Conservation (phyloP, 179 eudicot genomes). For the Beta lomatogona region DNA sequence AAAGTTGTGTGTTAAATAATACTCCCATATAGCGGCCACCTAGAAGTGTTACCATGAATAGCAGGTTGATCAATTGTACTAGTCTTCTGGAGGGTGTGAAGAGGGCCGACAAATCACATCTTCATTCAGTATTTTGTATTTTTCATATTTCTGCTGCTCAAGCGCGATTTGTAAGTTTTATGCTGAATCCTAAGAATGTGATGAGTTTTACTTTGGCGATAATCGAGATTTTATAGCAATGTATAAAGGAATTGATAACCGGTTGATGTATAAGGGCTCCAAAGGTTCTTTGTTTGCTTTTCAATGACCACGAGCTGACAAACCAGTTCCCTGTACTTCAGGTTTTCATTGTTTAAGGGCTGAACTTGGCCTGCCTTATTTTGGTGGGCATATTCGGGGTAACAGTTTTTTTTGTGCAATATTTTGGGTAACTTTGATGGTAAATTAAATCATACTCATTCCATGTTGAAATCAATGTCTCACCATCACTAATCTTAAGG, state of each 20-base stretch:
- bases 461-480: neutral
- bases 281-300: neutral
- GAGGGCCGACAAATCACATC: conserved; percentile 27
- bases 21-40: conserved; percentile 27
- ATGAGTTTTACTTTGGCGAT: conserved; percentile 22
- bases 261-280: conserved; percentile 7
- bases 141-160: conserved; percentile 23
- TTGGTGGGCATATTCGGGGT: too few relatives aligned
- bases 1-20: conserved; percentile 22
- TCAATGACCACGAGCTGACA: neutral
- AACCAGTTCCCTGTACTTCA: neutral
- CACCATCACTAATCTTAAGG: too few relatives aligned
- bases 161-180: conserved; percentile 31
- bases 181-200: conserved; percentile 23
- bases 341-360: neutral
- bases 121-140: conserved; percentile 22
- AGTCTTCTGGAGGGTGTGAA: conserved; percentile 24
- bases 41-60: conserved; percentile 32
- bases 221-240: conserved; percentile 29
- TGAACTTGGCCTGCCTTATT: too few relatives aligned
- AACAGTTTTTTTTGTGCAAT: too few relatives aligned
- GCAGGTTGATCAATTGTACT: conserved; percentile 24
- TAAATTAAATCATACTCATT: neutral
- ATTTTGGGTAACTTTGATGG: too few relatives aligned
- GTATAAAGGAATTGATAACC: conserved; percentile 30